phyloP scores from a whole-genome alignment of 2,329 filamentous ascomycete genomes.

The Penicillium sp. region DNA sequence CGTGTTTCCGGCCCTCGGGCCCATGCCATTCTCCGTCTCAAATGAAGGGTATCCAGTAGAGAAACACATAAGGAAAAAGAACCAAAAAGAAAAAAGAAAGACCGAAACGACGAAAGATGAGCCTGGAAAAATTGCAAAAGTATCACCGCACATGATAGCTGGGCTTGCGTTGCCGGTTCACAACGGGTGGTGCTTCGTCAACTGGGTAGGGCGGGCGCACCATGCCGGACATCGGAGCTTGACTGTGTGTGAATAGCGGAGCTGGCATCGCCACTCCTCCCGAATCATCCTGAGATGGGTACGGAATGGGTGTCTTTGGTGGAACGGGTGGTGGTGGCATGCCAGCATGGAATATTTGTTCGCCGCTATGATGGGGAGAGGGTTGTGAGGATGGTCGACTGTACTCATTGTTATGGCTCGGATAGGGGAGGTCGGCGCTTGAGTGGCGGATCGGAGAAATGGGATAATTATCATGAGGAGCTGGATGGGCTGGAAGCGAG shows the following conservation, averaged over 20 bases:
- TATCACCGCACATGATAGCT: slow-evolving; percentile 60
- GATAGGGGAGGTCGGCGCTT: slow-evolving; percentile 29
- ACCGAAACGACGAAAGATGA: not conserved
- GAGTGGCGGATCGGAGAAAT: slow-evolving; percentile 29
- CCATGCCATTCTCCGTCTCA: slow-evolving; percentile 11
- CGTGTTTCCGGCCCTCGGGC: slow-evolving; percentile 4
- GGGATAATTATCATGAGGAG: slow-evolving; percentile 27
- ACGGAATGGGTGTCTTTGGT: slow-evolving; percentile 73
- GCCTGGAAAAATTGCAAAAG: not conserved
- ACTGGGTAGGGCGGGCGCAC: slow-evolving; percentile 71
- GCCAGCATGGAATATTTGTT: slow-evolving; percentile 26
- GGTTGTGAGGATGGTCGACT: slow-evolving; percentile 31
- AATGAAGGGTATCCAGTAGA: slow-evolving; percentile 22
- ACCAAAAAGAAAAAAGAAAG: not conserved
- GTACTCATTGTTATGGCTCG: slow-evolving; percentile 42
- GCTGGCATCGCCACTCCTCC: slow-evolving; percentile 37
- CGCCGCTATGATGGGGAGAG: slow-evolving; percentile 39
- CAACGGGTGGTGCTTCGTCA: slow-evolving; percentile 76
- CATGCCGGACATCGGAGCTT: slow-evolving; percentile 16
- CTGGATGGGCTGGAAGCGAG: slow-evolving; percentile 29
- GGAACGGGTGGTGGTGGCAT: slow-evolving; percentile 70
- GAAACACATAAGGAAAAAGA: slow-evolving; percentile 1
- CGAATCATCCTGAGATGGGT: slow-evolving; percentile 35
- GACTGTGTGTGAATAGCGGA: slow-evolving; percentile 33
- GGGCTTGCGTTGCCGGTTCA: slow-evolving; percentile 85